phyloP scores from a whole-genome alignment of 345 rosid species.

The Pugionium cornutum region DNA sequence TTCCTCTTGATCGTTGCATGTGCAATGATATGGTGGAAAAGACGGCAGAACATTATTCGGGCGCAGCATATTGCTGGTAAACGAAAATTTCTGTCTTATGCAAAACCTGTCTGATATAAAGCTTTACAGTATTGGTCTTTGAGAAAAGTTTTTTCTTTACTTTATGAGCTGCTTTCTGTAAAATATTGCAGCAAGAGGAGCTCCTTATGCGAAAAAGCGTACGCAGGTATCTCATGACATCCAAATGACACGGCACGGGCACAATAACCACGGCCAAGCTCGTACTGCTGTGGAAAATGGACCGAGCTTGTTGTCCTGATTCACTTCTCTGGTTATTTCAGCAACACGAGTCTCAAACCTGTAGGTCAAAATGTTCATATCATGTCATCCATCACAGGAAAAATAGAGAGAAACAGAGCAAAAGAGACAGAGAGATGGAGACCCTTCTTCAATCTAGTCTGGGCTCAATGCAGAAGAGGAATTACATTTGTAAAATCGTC shows the following conservation, averaged over 20 bases:
- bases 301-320: conserved; percentile 68
- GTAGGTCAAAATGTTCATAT: conserved; percentile 24
- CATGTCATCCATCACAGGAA: conserved; percentile 12
- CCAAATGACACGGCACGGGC: conserved; percentile 68
- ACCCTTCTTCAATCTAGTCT: conserved; percentile 8
- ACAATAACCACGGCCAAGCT: conserved; percentile 54
- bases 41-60: conserved; percentile 88
- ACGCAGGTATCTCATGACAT: conserved; percentile 78
- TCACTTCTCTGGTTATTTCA: not conserved
- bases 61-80: conserved; percentile 83
- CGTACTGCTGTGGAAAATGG: conserved; percentile 84
- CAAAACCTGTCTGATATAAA: not conserved
- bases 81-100: conserved; percentile 17
- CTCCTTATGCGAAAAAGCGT: conserved; percentile 96
- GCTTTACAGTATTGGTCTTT: not conserved
- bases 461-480: conserved; percentile 18
- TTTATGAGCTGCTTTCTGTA: conserved; percentile 3
- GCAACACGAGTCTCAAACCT: conserved; percentile 2
- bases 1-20: conserved; percentile 61
- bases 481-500: conserved; percentile 38
- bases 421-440: conserved; percentile 2
- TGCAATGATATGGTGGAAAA: conserved; percentile 75
- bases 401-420: conserved; percentile 12
- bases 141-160: not conserved
- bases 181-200: conserved; percentile 72